Evolutionary conservation across 1,139 yeast genomes (phyloP).

Genomic region (Pneumocystis murina): DNA sequence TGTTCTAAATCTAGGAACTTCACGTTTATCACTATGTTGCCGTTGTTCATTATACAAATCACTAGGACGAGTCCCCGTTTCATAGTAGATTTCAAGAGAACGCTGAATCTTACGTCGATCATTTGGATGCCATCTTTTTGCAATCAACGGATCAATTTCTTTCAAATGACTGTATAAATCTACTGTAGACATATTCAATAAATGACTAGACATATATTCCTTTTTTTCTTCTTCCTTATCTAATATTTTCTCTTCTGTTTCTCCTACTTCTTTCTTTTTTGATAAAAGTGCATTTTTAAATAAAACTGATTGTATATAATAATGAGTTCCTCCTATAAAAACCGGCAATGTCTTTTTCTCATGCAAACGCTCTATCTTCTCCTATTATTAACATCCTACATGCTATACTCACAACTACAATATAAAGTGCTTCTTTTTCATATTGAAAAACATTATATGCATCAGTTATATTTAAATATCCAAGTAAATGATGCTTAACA

Average conservation of each 20-base stretch:
- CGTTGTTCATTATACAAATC: constrained; percentile 52
- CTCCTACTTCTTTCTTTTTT: constrained; percentile 9
- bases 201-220: constrained; percentile 26
- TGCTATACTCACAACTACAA: constrained; percentile 7
- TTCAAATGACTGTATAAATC: constrained; percentile 38
- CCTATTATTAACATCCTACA: constrained; percentile 17
- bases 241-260: constrained; percentile 9
- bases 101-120: constrained; percentile 65
- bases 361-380: constrained; percentile 48
- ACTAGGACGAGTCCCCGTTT: constrained; percentile 55
- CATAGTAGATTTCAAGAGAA: constrained; percentile 63
- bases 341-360: constrained; percentile 62
- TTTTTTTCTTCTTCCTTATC: constrained; percentile 35
- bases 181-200: constrained; percentile 25
- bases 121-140: constrained; percentile 79
- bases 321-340: constrained; percentile 91
- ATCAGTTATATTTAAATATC: constrained; percentile 56
- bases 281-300: constrained; percentile 48
- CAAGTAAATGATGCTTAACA: constrained; percentile 71
- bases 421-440: constrained; percentile 46
- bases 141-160: constrained; percentile 52
- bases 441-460: constrained; percentile 77
- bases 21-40: constrained; percentile 4
- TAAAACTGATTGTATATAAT: constrained; percentile 64
- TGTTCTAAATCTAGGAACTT: constrained; percentile 37